Evolutionary conservation across 23 red algal genomes (phyloP).

Genomic region (Gracilaria gracilis): DNA sequence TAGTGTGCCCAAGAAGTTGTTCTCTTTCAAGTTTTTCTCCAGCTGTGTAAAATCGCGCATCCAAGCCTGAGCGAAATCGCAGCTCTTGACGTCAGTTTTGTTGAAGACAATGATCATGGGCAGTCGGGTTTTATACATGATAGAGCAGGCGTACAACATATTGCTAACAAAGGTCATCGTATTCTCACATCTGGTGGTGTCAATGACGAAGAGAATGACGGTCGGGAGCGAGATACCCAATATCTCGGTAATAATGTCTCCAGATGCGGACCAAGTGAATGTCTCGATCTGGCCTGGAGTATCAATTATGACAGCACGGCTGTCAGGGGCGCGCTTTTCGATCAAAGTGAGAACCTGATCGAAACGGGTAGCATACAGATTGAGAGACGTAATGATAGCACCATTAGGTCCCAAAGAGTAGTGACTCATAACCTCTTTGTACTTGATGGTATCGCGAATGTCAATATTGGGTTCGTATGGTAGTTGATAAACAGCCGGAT

Average conservation of each 20-base stretch:
- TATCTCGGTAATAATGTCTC: constrained; percentile 90
- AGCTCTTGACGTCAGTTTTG: constrained; percentile 88
- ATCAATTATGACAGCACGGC: constrained; percentile 83
- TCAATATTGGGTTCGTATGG: constrained; percentile 90
- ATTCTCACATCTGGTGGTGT: constrained; percentile 76
- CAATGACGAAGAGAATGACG: constrained; percentile 93
- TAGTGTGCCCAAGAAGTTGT: constrained; percentile 79
- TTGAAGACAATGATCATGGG: constrained; percentile 97
- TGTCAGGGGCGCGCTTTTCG: constrained; percentile 61
- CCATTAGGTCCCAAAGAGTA: constrained; percentile 96
- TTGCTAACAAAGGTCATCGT: constrained; percentile 97
- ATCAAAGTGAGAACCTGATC: constrained; percentile 86
- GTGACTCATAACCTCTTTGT: constrained; percentile 84
- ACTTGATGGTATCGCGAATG: constrained; percentile 97
- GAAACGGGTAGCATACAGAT: constrained; percentile 94
- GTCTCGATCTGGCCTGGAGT: constrained; percentile 99
- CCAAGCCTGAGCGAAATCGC: constrained; percentile 79
- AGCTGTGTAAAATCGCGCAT: constrained; percentile 92
- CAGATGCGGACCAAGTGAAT: constrained; percentile 98
- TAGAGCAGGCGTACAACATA: constrained; percentile 98
- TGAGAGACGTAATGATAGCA: constrained; percentile 94
- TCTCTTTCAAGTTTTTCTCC: constrained; percentile 77
- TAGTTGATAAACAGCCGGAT: constrained; percentile 89
- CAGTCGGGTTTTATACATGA: constrained; percentile 93
- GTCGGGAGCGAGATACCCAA: constrained; percentile 84